Base-by-base conservation (phyloP, 2,329 filamentous ascomycete genomes). In the Claviceps quebecensis region DNA sequence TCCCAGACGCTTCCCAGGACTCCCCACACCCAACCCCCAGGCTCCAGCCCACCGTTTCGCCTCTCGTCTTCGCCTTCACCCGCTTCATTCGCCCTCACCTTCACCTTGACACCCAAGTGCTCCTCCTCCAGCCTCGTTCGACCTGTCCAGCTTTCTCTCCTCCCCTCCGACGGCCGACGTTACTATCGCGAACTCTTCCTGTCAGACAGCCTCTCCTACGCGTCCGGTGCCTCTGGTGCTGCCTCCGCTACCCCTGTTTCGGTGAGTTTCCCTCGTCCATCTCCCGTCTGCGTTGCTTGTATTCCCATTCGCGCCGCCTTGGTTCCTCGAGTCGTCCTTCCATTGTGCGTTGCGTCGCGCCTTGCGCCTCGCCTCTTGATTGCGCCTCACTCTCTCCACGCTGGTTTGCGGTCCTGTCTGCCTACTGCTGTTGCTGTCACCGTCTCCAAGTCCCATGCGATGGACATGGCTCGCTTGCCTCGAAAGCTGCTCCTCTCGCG, bases 291-390 rank as follows among this genome's bases (percentile, higher is more conserved):
- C 50, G 23, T 52, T 49, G 19, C 29, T 36, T 51, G 48, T 50
- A 39, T 53, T n/a, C 13, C 50, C 50, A 44, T 38, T 6, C 48
- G 48, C 45, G 29, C 46, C 45, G 45, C 49, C 45, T n/a, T 39
- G 36, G 16, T 36, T n/a, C 46, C 47, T 49, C 43, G 17, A 39
- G 43, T 52, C 54, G 40, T 41, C 48, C 50, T 52, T 47, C 45
- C 47, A 52, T 39, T 49, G 41, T 29, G 47, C 38, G 46, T 29
- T 38, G 46, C 23, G 29, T 40, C 46, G 3, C 40, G 17, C 43
- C 17, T 23, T 52, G 49, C 41, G 50, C 48, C 51, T 39, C 26
- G 9, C 17, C 34, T 48, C 48, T 43, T 44, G 23, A 36, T 36
- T 40, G 41, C 37, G 48, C 44, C 17, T 37, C 43, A 29, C 14